A percentile compares a stretch with the other conserved stretches of the same genome.
Conservation (phyloP, 1,284 basidiomycete genomes). For the Austroboletus niveus region DNA sequence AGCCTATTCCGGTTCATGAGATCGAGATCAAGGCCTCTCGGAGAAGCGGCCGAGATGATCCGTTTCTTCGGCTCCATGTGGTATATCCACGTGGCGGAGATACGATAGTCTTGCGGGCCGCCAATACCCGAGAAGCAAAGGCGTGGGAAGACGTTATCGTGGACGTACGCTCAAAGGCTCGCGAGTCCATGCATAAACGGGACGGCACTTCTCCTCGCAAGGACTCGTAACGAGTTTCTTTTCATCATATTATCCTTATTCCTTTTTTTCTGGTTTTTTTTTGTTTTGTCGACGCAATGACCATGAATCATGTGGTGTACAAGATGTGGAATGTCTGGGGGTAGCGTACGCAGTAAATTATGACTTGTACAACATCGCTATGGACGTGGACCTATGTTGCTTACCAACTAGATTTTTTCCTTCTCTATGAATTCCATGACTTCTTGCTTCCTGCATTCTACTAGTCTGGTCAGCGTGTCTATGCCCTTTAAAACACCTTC, state of each 20-base stretch:
- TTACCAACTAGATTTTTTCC: neutral
- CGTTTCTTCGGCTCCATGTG: conserved; percentile 60
- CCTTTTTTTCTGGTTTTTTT: neutral
- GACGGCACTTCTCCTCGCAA: neutral
- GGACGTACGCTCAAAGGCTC: conserved; percentile 36
- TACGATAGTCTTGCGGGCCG: conserved; percentile 59
- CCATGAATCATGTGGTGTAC: neutral
- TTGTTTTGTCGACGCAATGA: neutral
- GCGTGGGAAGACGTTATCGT: conserved; percentile 57
- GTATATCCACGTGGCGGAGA: conserved; percentile 77
- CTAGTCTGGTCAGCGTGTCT: conserved; percentile 23
- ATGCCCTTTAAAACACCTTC: conserved; percentile 33
- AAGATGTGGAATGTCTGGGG: no score
- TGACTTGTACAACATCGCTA: no score
- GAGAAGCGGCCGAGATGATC: conserved; percentile 58
- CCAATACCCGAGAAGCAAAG: conserved; percentile 64
- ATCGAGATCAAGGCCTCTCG: conserved; percentile 51
- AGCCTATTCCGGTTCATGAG: conserved; percentile 74
- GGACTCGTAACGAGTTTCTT: neutral
- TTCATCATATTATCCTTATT: conserved; percentile 7
- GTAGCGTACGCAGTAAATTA: no score
- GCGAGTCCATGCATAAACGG: conserved; percentile 25
- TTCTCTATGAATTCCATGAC: conserved; percentile 7
- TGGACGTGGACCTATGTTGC: neutral
- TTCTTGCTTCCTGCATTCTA: conserved; percentile 18